Conservation (phyloP, 2,329 filamentous ascomycete genomes). For the Aspergillus terreus region DNA sequence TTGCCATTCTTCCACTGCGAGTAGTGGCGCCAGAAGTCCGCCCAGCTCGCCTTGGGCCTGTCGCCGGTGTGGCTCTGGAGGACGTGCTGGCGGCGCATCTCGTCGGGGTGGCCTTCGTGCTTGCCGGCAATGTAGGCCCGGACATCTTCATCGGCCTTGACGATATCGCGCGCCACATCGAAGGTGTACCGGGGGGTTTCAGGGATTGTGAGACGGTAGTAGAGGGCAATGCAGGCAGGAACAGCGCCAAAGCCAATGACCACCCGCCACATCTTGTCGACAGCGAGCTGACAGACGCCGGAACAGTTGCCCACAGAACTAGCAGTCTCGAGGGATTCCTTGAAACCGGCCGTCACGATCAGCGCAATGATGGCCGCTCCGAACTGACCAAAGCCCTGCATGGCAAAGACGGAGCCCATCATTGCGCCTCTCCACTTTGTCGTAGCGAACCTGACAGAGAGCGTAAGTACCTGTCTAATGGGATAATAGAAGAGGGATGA, state of each 20-base stretch:
- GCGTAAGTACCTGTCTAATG: neutral
- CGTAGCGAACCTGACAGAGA: conserved; percentile 62
- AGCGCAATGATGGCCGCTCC: conserved; percentile 71
- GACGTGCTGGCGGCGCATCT: conserved; percentile 59
- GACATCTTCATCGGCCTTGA: conserved; percentile 69
- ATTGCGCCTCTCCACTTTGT: conserved; percentile 83
- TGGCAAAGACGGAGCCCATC: conserved; percentile 83
- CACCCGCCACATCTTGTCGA: conserved; percentile 84
- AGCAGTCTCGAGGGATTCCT: conserved; percentile 55
- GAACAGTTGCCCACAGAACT: conserved; percentile 55
- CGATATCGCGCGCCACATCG: conserved; percentile 70
- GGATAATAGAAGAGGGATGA: neutral
- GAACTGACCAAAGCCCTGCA: conserved; percentile 82
- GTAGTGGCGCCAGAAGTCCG: conserved; percentile 70
- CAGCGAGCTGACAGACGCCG: conserved; percentile 62
- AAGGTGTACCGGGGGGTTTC: conserved; percentile 88
- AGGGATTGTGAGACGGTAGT: conserved; percentile 82
- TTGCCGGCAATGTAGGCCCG: conserved; percentile 70
- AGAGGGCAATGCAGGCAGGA: conserved; percentile 75
- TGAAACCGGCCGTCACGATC: conserved; percentile 70
- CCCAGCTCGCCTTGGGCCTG: conserved; percentile 66
- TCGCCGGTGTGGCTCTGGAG: conserved; percentile 52
- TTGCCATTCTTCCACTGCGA: conserved; percentile 66
- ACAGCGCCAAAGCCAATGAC: conserved; percentile 79
- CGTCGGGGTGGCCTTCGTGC: conserved; percentile 61